phyloP scores from a whole-genome alignment of 371 early-diverging fungal species.

The Actinomortierella ambigua region DNA sequence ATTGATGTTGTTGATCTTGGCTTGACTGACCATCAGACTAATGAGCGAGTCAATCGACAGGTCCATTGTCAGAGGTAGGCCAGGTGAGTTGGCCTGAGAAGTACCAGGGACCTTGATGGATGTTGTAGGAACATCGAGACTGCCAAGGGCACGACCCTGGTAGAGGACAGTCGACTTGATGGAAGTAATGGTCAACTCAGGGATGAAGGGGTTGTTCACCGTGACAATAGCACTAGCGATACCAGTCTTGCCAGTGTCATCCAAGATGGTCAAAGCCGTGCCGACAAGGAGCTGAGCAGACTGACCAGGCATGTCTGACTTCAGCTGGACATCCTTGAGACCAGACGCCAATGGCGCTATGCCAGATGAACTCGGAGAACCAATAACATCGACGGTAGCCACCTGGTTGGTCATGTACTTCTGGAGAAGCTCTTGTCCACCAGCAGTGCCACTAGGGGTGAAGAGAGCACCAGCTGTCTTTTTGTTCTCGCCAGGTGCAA shows the following conservation, averaged over 20 bases:
- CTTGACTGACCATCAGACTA: conserved; percentile 52
- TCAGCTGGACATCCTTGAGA: conserved; percentile 49
- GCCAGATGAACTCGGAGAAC: conserved; percentile 48
- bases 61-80: conserved; percentile 42
- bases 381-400: conserved; percentile 51
- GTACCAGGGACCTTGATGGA: conserved; percentile 25
- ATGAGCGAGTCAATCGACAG: conserved; percentile 36
- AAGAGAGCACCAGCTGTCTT: conserved; percentile 52
- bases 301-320: conserved; percentile 56
- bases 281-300: conserved; percentile 50
- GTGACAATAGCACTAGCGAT: conserved; percentile 54
- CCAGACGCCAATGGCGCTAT: conserved; percentile 56
- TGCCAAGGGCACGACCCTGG: conserved; percentile 54
- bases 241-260: conserved; percentile 50
- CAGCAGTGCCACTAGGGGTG: conserved; percentile 51
- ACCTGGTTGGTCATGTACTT: conserved; percentile 59
- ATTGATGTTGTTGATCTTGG: conserved; percentile 50
- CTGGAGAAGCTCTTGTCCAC: conserved; percentile 54
- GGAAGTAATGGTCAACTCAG: conserved; percentile 53
- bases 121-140: conserved; percentile 47
- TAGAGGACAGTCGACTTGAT: conserved; percentile 55
- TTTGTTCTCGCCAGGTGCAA: conserved; percentile 52
- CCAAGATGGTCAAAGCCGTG: conserved; percentile 51
- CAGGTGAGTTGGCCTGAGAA: conserved; percentile 26
- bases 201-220: conserved; percentile 60